These are phyloP conservation scores for Cynanchum wilfordii DNA, from an alignment of 257 asterid species.

Conservation along the genomic window DNA sequence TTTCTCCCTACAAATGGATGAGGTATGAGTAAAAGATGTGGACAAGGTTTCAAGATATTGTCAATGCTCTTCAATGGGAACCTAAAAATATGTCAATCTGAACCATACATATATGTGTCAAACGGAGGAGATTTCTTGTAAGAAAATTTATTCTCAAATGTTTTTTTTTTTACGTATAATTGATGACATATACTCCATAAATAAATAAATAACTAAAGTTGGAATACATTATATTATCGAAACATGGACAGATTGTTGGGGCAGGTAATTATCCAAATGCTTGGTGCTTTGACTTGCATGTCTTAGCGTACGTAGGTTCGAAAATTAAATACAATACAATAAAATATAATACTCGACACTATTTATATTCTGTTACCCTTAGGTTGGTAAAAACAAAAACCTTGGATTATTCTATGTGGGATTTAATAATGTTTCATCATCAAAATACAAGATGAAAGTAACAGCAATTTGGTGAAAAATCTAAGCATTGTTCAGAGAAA, in stretches of 20 bases:
- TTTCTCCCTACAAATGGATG: no score
- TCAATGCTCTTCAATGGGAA: slow-evolving; percentile 13
- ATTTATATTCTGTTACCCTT: slow-evolving; percentile 18
- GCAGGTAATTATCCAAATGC: slow-evolving; percentile 30
- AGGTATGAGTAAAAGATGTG: background rate
- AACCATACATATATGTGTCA: slow-evolving; percentile 1
- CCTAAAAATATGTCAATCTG: background rate
- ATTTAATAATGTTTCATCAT: background rate
- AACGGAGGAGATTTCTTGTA: slow-evolving; percentile 14
- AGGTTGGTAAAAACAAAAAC: slow-evolving; percentile 1
- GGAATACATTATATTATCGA: slow-evolving; percentile 2
- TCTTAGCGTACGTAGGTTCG: slow-evolving; percentile 4
- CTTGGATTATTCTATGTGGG: background rate
- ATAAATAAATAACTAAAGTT: background rate
- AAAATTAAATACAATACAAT: background rate
- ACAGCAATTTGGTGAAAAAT: background rate
- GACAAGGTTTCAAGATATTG: background rate
- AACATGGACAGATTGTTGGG: slow-evolving; percentile 15
- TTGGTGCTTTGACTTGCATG: slow-evolving; percentile 43
- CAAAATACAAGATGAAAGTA: background rate
- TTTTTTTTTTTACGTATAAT: background rate
- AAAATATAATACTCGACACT: no score
- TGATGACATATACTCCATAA: background rate
- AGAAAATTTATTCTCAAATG: slow-evolving; percentile 7
- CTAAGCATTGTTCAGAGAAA: no score